Conservation (phyloP, 495 filamentous ascomycete species). For the Lentithecium fluviatile region DNA sequence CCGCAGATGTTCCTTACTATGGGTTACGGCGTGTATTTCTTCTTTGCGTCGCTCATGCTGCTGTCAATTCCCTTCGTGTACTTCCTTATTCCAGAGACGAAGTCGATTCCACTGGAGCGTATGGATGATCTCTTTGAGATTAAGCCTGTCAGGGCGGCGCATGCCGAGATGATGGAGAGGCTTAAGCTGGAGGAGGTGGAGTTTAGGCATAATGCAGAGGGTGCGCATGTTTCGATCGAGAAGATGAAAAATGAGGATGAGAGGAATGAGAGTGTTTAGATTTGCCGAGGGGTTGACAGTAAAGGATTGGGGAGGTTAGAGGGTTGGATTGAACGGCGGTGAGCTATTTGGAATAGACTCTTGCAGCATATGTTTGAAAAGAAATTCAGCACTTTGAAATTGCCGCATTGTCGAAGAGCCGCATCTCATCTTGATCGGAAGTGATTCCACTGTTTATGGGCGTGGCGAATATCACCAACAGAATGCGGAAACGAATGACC, state of each 20-base stretch:
- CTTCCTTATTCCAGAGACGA: conserved; percentile 45
- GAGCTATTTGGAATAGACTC: too few species aligned
- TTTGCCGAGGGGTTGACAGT: background rate
- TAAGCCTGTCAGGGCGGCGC: conserved; percentile 56
- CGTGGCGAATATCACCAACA: too few species aligned
- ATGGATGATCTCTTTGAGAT: conserved; percentile 57
- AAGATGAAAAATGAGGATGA: conserved; percentile 35
- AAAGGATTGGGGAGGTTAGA: too few species aligned
- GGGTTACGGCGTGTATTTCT: conserved; percentile 74
- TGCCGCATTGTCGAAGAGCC: too few species aligned
- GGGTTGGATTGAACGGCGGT: too few species aligned
- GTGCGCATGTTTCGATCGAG: conserved; percentile 26
- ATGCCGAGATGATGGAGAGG: conserved; percentile 51
- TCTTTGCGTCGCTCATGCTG: conserved; percentile 72
- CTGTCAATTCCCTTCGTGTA: conserved; percentile 62
- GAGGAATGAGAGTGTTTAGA: conserved; percentile 34
- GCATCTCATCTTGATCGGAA: too few species aligned
- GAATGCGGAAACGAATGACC: too few species aligned
- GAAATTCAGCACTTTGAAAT: too few species aligned
- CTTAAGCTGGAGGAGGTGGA: conserved; percentile 52
- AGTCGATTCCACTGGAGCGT: conserved; percentile 42
- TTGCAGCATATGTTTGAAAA: too few species aligned
- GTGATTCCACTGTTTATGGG: too few species aligned
- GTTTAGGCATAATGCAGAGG: conserved; percentile 54
- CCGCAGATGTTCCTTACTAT: conserved; percentile 73